phyloP scores from a whole-genome alignment of 352 stramenopile species.

The Phytophthora nicotianae region DNA sequence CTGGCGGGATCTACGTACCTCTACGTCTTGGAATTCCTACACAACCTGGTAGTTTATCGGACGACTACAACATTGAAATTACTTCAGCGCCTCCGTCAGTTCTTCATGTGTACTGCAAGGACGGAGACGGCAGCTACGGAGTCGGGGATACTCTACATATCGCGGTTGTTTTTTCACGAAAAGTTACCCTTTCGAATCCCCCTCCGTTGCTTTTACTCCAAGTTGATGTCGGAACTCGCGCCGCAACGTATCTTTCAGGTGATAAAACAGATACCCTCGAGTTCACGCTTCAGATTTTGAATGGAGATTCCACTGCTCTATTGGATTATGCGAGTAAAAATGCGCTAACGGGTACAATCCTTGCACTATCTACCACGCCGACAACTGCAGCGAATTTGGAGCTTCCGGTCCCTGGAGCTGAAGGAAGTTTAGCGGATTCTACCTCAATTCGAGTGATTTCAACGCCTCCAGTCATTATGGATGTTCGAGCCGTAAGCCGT shows the following conservation, averaged over 20 bases:
- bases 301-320: constrained; percentile 32
- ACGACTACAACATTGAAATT: constrained; percentile 49
- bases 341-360: constrained; percentile 46
- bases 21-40: constrained; percentile 41
- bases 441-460: constrained; percentile 45
- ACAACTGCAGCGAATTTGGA: constrained; percentile 29
- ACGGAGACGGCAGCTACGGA: constrained; percentile 38
- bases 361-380: constrained; percentile 52
- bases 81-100: constrained; percentile 46
- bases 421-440: constrained; percentile 46
- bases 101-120: constrained; percentile 44
- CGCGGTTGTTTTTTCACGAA: constrained; percentile 51
- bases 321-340: constrained; percentile 49
- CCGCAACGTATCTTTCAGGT: constrained; percentile 50
- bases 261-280: constrained; percentile 39
- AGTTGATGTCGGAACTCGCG: constrained; percentile 32
- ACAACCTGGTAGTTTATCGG: constrained; percentile 51
- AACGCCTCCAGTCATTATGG: constrained; percentile 42
- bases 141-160: constrained; percentile 60
- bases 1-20: constrained; percentile 46
- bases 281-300: constrained; percentile 47
- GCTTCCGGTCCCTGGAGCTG: constrained; percentile 40
- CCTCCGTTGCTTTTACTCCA: constrained; percentile 43
- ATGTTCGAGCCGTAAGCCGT: constrained; percentile 32
- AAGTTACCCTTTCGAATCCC: constrained; percentile 27